Conservation (phyloP, 345 rosid species). For the Rhodamnia argentea region DNA sequence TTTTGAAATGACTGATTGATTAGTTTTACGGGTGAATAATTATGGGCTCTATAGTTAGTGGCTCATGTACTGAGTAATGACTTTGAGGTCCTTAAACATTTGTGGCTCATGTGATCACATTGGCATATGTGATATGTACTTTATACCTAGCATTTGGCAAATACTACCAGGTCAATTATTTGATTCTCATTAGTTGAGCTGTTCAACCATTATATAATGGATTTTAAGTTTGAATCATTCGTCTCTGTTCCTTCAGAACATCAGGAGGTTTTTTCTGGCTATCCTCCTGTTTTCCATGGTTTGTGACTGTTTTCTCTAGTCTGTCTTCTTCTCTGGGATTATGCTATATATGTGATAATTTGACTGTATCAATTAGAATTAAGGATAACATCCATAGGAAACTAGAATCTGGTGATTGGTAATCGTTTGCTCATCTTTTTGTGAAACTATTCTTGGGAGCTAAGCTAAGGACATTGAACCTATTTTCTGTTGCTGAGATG, state of each 20-base stretch:
- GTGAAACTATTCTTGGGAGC: not conserved
- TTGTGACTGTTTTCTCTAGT: not conserved
- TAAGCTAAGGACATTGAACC: not conserved
- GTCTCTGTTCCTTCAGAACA: not conserved
- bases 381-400: not conserved
- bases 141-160: not conserved
- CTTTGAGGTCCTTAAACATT: not conserved
- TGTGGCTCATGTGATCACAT: not conserved
- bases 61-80: not conserved
- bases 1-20: not conserved
- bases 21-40: not conserved
- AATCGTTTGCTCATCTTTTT: not conserved
- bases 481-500: not conserved
- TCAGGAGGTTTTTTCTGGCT: not conserved
- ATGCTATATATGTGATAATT: not conserved
- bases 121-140: not conserved
- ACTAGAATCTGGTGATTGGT: not conserved
- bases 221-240: not conserved
- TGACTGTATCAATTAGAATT: not conserved
- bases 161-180: not conserved
- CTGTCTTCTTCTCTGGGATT: not conserved
- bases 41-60: not conserved
- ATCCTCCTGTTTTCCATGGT: not conserved
- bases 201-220: not conserved
- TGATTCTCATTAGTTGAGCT: not conserved